These are phyloP conservation scores for Gossypium davidsonii DNA, from an alignment of 441 rosid genomes.

Conservation along the genomic window DNA sequence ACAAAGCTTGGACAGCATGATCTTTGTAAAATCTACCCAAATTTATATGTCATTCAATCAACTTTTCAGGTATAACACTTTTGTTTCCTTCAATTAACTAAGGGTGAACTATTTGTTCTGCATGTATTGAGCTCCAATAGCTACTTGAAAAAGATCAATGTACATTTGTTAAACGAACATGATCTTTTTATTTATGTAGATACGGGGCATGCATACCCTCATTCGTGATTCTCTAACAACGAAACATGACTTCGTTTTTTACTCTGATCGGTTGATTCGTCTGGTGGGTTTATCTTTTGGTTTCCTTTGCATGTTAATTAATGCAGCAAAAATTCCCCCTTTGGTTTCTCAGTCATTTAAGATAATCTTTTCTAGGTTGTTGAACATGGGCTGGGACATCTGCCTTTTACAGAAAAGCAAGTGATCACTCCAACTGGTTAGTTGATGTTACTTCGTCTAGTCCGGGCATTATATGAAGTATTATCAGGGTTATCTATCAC, in stretches of 20 bases:
- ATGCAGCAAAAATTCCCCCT: not conserved
- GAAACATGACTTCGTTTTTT: constrained; percentile 92
- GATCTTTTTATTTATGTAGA: constrained; percentile 44
- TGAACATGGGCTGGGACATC: constrained; percentile 96
- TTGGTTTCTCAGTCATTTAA: not conserved
- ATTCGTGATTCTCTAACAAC: constrained; percentile 91
- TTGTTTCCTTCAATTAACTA: constrained; percentile 11
- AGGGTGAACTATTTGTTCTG: not conserved
- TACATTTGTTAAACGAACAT: not conserved
- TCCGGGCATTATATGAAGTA: not conserved
- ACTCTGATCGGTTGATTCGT: constrained; percentile 91
- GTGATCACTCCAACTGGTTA: constrained; percentile 91
- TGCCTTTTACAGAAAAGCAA: constrained; percentile 95
- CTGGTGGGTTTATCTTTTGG: constrained; percentile 47
- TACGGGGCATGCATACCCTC: constrained; percentile 98
- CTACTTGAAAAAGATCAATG: not conserved
- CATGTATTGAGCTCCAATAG: not conserved
- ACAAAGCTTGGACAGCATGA: constrained; percentile 98
- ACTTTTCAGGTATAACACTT: constrained; percentile 79
- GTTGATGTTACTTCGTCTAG: constrained; percentile 22
- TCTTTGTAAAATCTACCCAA: constrained; percentile 94
- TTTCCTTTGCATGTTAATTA: not conserved
- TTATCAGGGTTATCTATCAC: not conserved
- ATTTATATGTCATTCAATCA: constrained; percentile 84
- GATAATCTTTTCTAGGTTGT: constrained; percentile 57